Evolutionary conservation across 768 basidiomycete genomes (phyloP), one percentile per base, ranked within the genome.

Genomic region (Panaeolus papilionaceus): DNA sequence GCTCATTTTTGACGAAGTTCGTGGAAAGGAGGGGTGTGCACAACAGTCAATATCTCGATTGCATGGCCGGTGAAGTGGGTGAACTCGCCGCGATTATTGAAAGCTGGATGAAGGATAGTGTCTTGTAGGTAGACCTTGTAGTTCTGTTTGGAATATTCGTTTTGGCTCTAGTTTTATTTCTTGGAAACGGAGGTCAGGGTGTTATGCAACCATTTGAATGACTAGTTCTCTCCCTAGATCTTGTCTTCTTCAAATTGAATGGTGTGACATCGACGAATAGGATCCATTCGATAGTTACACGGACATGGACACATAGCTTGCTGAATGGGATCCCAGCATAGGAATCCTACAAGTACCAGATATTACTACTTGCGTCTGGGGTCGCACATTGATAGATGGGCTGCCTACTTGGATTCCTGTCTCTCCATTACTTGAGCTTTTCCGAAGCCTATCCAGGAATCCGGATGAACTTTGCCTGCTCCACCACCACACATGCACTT

Each of bases 21-120:
- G 61, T 80, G 33, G 80, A 82, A 68, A 67, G 73, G 33, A 67
- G 71, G 47, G 82, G 80, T 1, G 71, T 81, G 10, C 82, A 83
- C 62, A 76, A 80, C 66, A 80, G 82, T 64, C 74, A 76, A 54
- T 79, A 72, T 40, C 69, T 79, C 39, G 80, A 82, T 66, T 78
- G 78, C 47, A 58, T 76, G 28, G 61, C 66, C 16, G 67, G 67
- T 11, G 71, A 73, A 62, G 65, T 71, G 37, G 71, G 74, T 3
- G 71, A 71, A 18, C 58, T 78, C 64, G 77, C 75, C 5, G 73
- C 75, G 2, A 47, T 68, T 16, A 76, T 79, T 54, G 38, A 71
- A 5, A 47, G 65, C 28, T 75, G 74, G 74, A 23, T 75, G 12
- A 58, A 63, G 10, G 63, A 66, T 11, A 68, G 68, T 8, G 61